Evolutionary conservation across 1,284 basidiomycete genomes (phyloP), one percentile per base, ranked within the genome.

Genomic region (Tylopilus sp.): DNA sequence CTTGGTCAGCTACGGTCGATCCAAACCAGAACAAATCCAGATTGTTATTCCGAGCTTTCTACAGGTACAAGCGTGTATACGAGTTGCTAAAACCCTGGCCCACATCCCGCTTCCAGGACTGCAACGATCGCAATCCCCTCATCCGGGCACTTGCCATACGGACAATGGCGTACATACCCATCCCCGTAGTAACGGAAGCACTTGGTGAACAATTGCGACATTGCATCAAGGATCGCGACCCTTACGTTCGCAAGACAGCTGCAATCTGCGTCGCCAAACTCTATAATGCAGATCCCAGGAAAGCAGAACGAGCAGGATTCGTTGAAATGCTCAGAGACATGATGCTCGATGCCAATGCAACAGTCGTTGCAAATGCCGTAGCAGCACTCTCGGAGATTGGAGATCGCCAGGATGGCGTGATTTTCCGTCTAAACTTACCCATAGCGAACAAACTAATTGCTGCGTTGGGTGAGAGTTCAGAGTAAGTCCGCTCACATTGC

Each of bases 171-270:
- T 95, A 94, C 66, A 95, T 96, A 59, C 87, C 89, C 35, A 85
- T 92, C 40, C 84, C 90, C 9, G 76, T 84, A 47, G 87, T 94
- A 50, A 83, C 83, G 15, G 82, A 90, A 49, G 81, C 88, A 0
- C 76, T 96, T 20, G 76, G 83, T 48, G 93, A 95, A 53, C 93
- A 91, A 44, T 73, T 96, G 36, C 81, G 91, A 48, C 90, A 94
- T 63, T 88, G 87, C 54, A 76, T 96, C 43, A 91, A 90, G 62
- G 93, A 96, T 65, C 77, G 85, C 15, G 93, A 96, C 65, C 88
- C 94, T 9, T 95, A 95, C 68, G 93, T 96, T n/a, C 87, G 93
- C 52, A 96, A 96, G 72, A 96, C 93, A 2, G 91, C 93, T 18
- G 92, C 93, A 1, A 93, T 95, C 36, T 94, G 87, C 59, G 93